Evolutionary conservation across 805 yeast genomes (phyloP), one percentile per base, ranked within the genome.

Genomic region (Schwanniomyces pseudopolymorphus): DNA sequence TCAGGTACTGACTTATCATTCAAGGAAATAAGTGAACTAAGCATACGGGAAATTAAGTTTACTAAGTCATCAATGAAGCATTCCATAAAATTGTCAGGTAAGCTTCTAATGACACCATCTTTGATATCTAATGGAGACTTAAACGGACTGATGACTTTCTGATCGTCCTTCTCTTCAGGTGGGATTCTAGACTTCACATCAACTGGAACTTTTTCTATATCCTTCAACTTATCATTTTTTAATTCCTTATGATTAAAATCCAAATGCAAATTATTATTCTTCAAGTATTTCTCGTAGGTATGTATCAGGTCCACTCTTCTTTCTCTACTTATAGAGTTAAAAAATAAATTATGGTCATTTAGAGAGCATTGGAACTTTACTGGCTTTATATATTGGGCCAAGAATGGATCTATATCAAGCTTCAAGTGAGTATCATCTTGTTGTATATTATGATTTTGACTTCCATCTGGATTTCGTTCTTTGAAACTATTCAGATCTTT

Each of bases 31-130:
- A 92, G 75, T 35, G 88, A 86, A 40, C 80, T 76, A 22, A 94
- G 70, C 94, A 91, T 89, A 44, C 96, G 72, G 1, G 96, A 73
- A 26, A 92, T 83, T 27, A 92, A 70, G 1, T 75, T 71, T 33
- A 91, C 81, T 37, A 92, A 66, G 55, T 87, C 94, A 16, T 83
- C 81, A 46, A 83, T 72, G 10, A 87, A 77, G 57, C 96, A 87
- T 36, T 80, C 74, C 52, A 80, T 78, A 65, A 84, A 90, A 45
- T 75, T 67, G 21, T 31, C 25, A 11, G 51, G 42, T n/a, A 48
- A 42, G 16, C 17, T 39, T 33, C 42, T 48, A 10, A 39, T 33
- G 5, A 44, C 20, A 17, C 39, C 33, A n/a, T 36, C 39, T 3
- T 21, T 36, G 22, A 25, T 13, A 19, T 19, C 33, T n/a, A 31